These are phyloP conservation scores for Hypoxylon trugodes DNA, from an alignment of 495 filamentous ascomycete genomes.

Conservation along the genomic window DNA sequence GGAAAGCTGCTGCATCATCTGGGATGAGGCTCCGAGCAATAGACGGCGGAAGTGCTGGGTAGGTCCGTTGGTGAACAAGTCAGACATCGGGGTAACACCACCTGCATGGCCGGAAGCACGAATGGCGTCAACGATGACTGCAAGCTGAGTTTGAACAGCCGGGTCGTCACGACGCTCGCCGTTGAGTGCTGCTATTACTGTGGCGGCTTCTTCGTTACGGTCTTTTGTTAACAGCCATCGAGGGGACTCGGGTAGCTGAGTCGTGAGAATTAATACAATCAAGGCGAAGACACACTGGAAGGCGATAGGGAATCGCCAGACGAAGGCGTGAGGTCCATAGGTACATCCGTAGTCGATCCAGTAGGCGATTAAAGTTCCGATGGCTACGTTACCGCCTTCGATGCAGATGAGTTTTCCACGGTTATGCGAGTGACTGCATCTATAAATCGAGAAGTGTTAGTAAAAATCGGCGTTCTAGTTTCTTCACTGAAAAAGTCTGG, in stretches of 20 bases:
- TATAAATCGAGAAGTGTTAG: constrained; percentile 37
- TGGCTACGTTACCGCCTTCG: constrained; percentile 80
- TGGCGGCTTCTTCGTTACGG: constrained; percentile 71
- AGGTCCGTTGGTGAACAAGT: constrained; percentile 68
- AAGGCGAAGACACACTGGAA: constrained; percentile 82
- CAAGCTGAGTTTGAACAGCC: constrained; percentile 64
- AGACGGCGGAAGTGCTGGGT: constrained; percentile 73
- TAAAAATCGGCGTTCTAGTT: background rate
- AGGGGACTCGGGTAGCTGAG: constrained; percentile 77
- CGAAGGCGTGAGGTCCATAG: constrained; percentile 69
- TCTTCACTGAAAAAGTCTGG: background rate
- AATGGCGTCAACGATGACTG: constrained; percentile 72
- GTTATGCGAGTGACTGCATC: constrained; percentile 78
- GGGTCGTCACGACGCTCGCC: constrained; percentile 66
- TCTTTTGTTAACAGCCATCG: constrained; percentile 76
- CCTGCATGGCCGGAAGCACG: constrained; percentile 65
- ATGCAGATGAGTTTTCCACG: constrained; percentile 86
- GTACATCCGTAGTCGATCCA: constrained; percentile 84
- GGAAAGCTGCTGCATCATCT: constrained; percentile 80
- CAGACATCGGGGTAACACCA: constrained; percentile 61
- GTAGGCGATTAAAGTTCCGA: constrained; percentile 80
- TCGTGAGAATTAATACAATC: constrained; percentile 69
- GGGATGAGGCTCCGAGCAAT: constrained; percentile 65
- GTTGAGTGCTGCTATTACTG: constrained; percentile 73
- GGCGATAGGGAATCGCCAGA: constrained; percentile 84